These are phyloP conservation scores for Saturnispora dispora DNA, from an alignment of 805 yeast genomes.

Conservation along the genomic window DNA sequence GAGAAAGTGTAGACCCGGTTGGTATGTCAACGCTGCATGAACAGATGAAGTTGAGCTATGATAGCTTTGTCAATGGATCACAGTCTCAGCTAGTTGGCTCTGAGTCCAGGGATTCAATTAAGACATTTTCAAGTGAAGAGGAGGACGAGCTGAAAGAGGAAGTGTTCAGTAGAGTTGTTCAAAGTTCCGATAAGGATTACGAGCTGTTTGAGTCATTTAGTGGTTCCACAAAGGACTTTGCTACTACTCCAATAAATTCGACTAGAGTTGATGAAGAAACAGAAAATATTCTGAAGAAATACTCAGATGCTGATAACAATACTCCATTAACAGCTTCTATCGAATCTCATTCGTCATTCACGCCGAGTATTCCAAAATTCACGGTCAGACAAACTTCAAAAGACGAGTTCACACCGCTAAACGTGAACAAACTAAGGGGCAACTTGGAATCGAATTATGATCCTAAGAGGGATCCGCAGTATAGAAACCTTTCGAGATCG, in stretches of 20 bases:
- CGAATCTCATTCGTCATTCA: neutral
- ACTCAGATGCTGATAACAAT: neutral
- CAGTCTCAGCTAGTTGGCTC: neutral
- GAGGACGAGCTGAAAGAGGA: neutral
- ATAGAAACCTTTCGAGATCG: slow-evolving; percentile 5
- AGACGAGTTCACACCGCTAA: neutral
- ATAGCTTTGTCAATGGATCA: neutral
- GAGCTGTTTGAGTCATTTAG: slow-evolving; percentile 12
- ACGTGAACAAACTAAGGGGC: neutral
- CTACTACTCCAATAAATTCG: neutral
- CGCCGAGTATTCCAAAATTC: neutral
- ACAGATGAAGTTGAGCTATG: neutral
- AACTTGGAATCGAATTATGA: neutral
- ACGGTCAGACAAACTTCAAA: neutral
- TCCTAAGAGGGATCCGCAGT: neutral
- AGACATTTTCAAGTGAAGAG: slow-evolving; percentile 13
- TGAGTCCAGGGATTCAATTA: slow-evolving; percentile 6
- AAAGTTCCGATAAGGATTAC: slow-evolving; percentile 3
- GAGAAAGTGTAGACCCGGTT: neutral
- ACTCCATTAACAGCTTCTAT: neutral
- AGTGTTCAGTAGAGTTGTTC: neutral
- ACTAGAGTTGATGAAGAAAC: neutral
- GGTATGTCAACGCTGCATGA: neutral
- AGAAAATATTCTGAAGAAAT: neutral
- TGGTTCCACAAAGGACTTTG: slow-evolving; percentile 11